Conservation (phyloP, 2,329 filamentous ascomycete species). For the Neurospora crassa region DNA sequence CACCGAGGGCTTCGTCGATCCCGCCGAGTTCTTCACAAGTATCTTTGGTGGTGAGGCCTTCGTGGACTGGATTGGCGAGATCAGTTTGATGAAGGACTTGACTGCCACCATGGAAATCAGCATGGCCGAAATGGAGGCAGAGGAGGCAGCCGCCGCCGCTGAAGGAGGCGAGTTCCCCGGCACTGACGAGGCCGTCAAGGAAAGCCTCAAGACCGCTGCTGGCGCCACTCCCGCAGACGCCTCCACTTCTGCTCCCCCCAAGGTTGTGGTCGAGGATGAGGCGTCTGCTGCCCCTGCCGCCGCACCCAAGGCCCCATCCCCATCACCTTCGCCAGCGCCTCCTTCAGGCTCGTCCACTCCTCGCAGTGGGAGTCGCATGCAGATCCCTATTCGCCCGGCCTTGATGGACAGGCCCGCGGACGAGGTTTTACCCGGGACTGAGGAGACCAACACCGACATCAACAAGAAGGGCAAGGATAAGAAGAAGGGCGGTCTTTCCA, state of each 20-base stretch:
- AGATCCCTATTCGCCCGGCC: conserved; percentile 70
- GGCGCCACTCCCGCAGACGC: conserved; percentile 22
- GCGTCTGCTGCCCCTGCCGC: conserved; percentile 11
- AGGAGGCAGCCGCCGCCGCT: conserved; percentile 37
- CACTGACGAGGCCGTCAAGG: conserved; percentile 45
- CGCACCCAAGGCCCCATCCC: conserved; percentile 24
- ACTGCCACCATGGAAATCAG: conserved; percentile 98
- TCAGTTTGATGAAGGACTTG: conserved; percentile 95
- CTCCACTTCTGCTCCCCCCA: conserved; percentile 23
- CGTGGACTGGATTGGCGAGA: conserved; percentile 93
- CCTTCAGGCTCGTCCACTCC: conserved; percentile 30
- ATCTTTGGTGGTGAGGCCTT: conserved; percentile 98
- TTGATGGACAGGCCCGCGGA: conserved; percentile 78
- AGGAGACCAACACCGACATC: conserved; percentile 59
- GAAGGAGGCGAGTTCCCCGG: conserved; percentile 42
- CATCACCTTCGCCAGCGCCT: conserved; percentile 30
- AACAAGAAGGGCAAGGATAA: conserved; percentile 49
- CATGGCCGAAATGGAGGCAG: conserved; percentile 68
- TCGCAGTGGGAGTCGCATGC: conserved; percentile 25
- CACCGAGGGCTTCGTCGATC: conserved; percentile 86
- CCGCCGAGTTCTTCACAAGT: conserved; percentile 94
- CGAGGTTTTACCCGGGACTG: conserved; percentile 58
- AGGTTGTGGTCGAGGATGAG: conserved; percentile 31
- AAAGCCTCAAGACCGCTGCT: conserved; percentile 37
- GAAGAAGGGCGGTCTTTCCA: conserved; percentile 77